phyloP scores from a whole-genome alignment of 176 grass and related monocot genomes.

The Alopecurus myosuroides region DNA sequence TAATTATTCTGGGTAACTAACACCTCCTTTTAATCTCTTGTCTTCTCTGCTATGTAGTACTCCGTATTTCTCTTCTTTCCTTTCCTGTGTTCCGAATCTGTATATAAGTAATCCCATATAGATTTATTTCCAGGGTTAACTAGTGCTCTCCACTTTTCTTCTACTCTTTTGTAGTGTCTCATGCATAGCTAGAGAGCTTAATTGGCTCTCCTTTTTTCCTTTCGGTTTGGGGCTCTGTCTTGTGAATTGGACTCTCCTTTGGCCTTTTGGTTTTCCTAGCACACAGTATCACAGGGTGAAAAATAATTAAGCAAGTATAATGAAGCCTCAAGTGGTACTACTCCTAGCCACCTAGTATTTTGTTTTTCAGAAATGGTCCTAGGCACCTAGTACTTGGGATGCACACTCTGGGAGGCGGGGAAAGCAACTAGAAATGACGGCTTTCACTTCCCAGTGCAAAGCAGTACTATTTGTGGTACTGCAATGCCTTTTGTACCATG shows the following conservation, averaged over 20 bases:
- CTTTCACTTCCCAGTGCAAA: not conserved
- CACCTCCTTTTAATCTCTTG: not conserved
- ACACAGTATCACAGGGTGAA: no score
- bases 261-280: not conserved
- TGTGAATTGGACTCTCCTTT: constrained; percentile 14
- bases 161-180: not conserved
- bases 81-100: not conserved
- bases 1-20: not conserved
- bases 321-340: not conserved
- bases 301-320: not conserved
- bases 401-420: not conserved
- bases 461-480: not conserved
- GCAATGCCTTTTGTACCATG: not conserved
- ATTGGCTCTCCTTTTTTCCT: not conserved
- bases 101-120: no score
- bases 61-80: not conserved
- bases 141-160: not conserved
- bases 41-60: no score
- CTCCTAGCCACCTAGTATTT: no score
- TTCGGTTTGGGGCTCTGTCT: not conserved
- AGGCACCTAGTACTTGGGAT: not conserved
- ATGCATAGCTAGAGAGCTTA: not conserved
- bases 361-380: no score
- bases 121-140: not conserved
- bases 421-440: constrained; percentile 19